These are phyloP conservation scores for Pseudogymnoascus sp. DNA, from an alignment of 2,329 filamentous ascomycete genomes.

Conservation along the genomic window DNA sequence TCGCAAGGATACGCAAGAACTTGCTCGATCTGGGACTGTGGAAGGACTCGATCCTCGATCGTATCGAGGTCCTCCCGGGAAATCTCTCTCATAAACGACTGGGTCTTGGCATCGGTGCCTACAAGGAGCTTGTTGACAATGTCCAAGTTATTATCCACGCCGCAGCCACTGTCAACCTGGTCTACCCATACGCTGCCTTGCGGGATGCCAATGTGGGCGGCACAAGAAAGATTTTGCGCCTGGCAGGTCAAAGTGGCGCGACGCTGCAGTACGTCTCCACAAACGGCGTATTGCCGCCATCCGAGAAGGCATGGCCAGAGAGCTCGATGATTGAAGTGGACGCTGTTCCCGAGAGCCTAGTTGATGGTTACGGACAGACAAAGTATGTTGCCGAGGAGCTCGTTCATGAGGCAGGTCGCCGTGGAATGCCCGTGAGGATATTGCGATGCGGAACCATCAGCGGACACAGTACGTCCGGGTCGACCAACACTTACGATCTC, in stretches of 20 bases:
- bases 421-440: constrained; percentile 63
- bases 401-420: constrained; percentile 58
- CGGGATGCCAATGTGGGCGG: constrained; percentile 70
- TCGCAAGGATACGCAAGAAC: constrained; percentile 67
- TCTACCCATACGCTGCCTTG: constrained; percentile 73
- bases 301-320: constrained; percentile 63
- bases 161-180: constrained; percentile 70
- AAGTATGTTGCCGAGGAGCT: constrained; percentile 78
- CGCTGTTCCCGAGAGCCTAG: constrained; percentile 59
- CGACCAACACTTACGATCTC: constrained; percentile 71
- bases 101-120: constrained; percentile 58
- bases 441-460: constrained; percentile 71
- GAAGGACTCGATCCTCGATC: constrained; percentile 69
- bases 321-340: constrained; percentile 58
- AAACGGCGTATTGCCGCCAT: constrained; percentile 69
- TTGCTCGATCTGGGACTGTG: constrained; percentile 71
- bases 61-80: constrained; percentile 66
- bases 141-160: constrained; percentile 71
- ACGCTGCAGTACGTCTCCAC: constrained; percentile 75
- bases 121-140: constrained; percentile 55
- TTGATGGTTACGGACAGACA: constrained; percentile 70
- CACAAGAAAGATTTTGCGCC: constrained; percentile 65
- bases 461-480: constrained; percentile 66
- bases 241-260: constrained; percentile 59
- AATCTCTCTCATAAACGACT: constrained; percentile 63